Base-by-base conservation (phyloP, 1,139 yeast species). In the Pichia sp. region DNA sequence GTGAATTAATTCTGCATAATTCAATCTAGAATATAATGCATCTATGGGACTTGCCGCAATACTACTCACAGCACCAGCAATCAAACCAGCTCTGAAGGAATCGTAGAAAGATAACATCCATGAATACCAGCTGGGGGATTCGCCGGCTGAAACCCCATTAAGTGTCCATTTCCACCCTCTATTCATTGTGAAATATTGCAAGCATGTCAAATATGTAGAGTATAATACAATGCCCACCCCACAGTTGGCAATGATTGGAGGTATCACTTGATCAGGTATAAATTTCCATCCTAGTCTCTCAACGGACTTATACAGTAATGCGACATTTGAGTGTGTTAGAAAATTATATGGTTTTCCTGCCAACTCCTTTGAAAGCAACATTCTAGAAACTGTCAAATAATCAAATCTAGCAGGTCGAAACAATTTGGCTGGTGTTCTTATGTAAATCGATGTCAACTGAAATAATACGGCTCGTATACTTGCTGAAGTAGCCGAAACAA, bases 41-140 rank as follows among this genome's bases (percentile, higher is more conserved):
- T 90, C 97, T 3, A 90, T 74, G 0, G 97, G 97, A 2, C 97
- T 95, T 1, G 96, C 95, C 1, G 88, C 92, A n/a, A 86, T 65
- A 23, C 95, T 84, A 56, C 92, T 96, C 11, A 80, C 78, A 0
- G 81, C 78, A 1, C 97, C 97, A 0, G 97, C 97, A 0, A 85
- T 55, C 48, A 81, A 79, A 0, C 97, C 97, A 0, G 96, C 87
- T 44, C 77, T 64, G 67, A 87, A 77, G 0, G 94, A 79, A 44
- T 59, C 59, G 27, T 51, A 55, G 37, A 50, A 49, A 1, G 48
- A 43, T 27, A 47, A 32, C 40, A 42, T 27, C 50, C 50, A 47
- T 16, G 50, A 39, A 44, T 47, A 47, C 50, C 50, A 47, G 34
- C 33, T 33, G 10, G 44, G 41, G 8, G 38, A 38, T 38, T 47